Evolutionary conservation across 1,139 yeast genomes (phyloP).

Genomic region (Protomyces pachydermus): DNA sequence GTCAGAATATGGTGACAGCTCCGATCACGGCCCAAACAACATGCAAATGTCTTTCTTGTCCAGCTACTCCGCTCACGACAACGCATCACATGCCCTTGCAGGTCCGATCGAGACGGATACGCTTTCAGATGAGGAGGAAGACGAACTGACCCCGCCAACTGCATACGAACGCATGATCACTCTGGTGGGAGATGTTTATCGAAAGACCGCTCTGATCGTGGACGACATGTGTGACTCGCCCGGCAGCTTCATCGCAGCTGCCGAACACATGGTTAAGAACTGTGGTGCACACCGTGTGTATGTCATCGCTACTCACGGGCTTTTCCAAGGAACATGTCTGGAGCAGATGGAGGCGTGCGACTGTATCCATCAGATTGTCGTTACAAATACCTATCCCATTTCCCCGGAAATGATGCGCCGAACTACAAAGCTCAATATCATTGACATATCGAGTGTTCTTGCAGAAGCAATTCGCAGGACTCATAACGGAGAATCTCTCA

Average conservation of each 20-base stretch:
- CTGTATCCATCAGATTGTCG: constrained; percentile 83
- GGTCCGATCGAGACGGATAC: constrained; percentile 20
- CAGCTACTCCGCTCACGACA: constrained; percentile 8
- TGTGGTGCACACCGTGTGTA: constrained; percentile 93
- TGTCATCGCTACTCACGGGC: constrained; percentile 92
- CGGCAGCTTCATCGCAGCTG: constrained; percentile 89
- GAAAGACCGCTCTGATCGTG: constrained; percentile 83
- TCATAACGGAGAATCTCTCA: constrained; percentile 50
- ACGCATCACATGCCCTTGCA: constrained; percentile 19
- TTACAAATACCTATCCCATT: constrained; percentile 93
- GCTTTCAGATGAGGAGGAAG: constrained; percentile 42
- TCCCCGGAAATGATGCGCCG: constrained; percentile 54
- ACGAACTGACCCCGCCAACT: constrained; percentile 70
- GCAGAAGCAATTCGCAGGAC: constrained; percentile 99
- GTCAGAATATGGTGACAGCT: constrained; percentile 34
- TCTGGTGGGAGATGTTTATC: constrained; percentile 89
- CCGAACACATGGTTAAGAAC: constrained; percentile 88
- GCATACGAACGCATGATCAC: constrained; percentile 86
- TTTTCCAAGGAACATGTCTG: constrained; percentile 80
- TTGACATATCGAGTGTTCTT: constrained; percentile 89
- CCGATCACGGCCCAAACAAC: constrained; percentile 29
- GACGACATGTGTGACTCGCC: constrained; percentile 98
- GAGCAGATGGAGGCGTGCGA: constrained; percentile 71
- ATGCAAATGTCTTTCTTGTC: constrained; percentile 28
- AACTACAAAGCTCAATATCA: constrained; percentile 62